Evolutionary conservation across 2,329 filamentous ascomycete species (phyloP), one percentile per base, ranked within the genome.

Genomic region (Fusarium sp.): DNA sequence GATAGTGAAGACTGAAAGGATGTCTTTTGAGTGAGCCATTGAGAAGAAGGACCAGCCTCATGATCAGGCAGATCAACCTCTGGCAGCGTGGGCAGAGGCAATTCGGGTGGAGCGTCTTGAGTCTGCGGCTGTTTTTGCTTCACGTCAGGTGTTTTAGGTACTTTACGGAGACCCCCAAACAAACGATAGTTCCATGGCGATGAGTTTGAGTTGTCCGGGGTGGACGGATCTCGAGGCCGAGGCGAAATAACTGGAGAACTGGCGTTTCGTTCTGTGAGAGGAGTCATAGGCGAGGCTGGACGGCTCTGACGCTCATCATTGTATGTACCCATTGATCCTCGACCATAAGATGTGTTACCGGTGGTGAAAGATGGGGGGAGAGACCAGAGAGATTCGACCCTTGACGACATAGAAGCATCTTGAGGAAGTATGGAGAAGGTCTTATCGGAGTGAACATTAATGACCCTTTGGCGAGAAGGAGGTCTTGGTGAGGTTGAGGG

Each of bases 361-460:
- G 84, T 83, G 22, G 86, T 84, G 44, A 83, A 82, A 41, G 85
- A 87, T 50, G 84, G 77, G 20, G 80, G 81, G 38, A 83, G 80
- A 14, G 86, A 86, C 70, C 78, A 77, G 22, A 78, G 68, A 22
- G 80, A 81, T n/a, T 78, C 70, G 18, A 77, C 74, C 62, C 75
- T 72, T 14, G 79, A 81, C 10, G 77, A 79, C 17, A 72, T 63
- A 15, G 77, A 76, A 39, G 66, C 63, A n/a, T 77, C 65, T 46
- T 85, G 75, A 77, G 79, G 79, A 69, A 84, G 69, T 62, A 90
- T 79, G 20, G 87, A 88, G 73, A 90, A 90, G 8, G 88, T 90
- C 79, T 89, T 89, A 78, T 90, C 86, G 10, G 87, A 78, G 72
- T 89, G 83, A 33, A 90, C 80, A 58, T 83, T 84, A 65, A 90